A percentile compares a stretch with the other conserved stretches of the same genome.
These are phyloP conservation scores for Uronychia binucleata DNA, from an alignment of 73 alveolate genomes.

Conservation along the genomic window DNA sequence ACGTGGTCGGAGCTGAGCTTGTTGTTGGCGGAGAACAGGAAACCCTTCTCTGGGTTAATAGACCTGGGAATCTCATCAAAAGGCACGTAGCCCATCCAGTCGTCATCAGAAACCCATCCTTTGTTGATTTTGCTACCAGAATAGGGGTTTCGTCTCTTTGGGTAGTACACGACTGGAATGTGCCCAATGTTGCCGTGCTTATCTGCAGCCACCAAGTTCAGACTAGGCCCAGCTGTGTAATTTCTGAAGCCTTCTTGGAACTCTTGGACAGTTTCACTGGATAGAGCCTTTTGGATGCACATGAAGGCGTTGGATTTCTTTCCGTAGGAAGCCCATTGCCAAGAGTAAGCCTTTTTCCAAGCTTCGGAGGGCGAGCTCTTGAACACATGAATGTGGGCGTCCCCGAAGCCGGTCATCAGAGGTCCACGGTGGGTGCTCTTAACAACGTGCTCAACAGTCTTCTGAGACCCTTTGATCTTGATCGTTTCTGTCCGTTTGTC, in stretches of 20 bases:
- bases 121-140: conserved; percentile 36
- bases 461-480: conserved; percentile 72
- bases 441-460: conserved; percentile 60
- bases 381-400: conserved; percentile 19
- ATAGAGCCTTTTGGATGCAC: neutral
- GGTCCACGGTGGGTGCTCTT: conserved; percentile 94
- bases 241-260: neutral
- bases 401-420: conserved; percentile 30
- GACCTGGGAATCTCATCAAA: conserved; percentile 33
- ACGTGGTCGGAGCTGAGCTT: conserved; percentile 6
- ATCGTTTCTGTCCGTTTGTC: conserved; percentile 66
- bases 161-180: conserved; percentile 15
- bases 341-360: conserved; percentile 2
- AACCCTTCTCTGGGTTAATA: conserved; percentile 51
- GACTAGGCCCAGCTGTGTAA: neutral
- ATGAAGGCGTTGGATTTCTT: conserved; percentile 12
- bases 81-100: conserved; percentile 45
- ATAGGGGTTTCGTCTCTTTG: conserved; percentile 52
- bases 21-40: conserved; percentile 50
- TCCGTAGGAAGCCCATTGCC: conserved; percentile 30
- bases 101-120: conserved; percentile 52
- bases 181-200: neutral
- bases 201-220: neutral
- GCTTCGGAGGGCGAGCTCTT: conserved; percentile 7
- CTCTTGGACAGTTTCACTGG: conserved; percentile 15